phyloP scores from a whole-genome alignment of 441 rosid species.

The Pelargonium fulgidum region DNA sequence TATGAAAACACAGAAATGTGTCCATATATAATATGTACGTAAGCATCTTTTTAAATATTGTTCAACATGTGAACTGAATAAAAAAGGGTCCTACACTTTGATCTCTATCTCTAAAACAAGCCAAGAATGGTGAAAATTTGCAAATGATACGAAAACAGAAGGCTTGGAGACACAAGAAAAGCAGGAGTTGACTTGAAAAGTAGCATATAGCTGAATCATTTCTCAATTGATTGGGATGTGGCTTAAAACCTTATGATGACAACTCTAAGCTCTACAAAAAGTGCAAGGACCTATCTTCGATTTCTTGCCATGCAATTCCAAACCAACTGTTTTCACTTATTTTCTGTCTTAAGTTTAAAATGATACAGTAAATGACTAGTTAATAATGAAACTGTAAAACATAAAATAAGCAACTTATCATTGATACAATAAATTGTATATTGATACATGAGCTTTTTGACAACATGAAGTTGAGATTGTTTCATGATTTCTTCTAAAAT shows the following conservation, averaged over 20 bases:
- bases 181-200: slow-evolving; percentile 10
- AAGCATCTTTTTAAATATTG: background rate
- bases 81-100: background rate
- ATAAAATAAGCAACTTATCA: background rate
- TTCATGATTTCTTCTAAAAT: slow-evolving; percentile 6
- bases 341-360: background rate
- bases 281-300: background rate
- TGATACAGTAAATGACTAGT: background rate
- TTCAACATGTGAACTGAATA: slow-evolving; percentile 3
- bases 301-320: background rate
- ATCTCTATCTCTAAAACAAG: slow-evolving; percentile 4
- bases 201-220: background rate
- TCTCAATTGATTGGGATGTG: slow-evolving; percentile 4
- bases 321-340: background rate
- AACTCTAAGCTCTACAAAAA: background rate
- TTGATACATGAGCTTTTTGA: slow-evolving; percentile 1
- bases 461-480: slow-evolving; percentile 9
- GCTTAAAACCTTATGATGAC: background rate
- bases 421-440: background rate
- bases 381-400: background rate
- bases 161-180: slow-evolving; percentile 2
- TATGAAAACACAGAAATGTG: background rate
- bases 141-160: background rate
- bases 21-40: background rate
- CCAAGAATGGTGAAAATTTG: slow-evolving; percentile 1